Evolutionary conservation across 129 eudicot genomes (phyloP).

Genomic region (Mikania micrantha): DNA sequence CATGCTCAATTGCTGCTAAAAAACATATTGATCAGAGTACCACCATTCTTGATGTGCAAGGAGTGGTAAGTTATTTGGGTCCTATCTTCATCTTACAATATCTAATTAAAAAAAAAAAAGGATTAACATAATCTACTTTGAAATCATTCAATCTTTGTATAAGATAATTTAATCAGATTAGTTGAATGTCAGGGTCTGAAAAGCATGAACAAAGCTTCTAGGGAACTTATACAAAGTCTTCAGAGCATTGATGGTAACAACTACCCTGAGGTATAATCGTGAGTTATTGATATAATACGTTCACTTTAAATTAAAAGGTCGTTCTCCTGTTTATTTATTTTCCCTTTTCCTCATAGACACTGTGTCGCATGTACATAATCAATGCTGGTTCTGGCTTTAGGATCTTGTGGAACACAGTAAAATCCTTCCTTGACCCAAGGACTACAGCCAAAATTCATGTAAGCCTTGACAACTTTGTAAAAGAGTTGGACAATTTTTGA

Average conservation of each 20-base stretch:
- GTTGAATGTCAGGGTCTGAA: slow-evolving; percentile 57
- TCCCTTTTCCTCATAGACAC: slow-evolving; percentile 39
- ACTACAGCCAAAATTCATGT: slow-evolving; percentile 92
- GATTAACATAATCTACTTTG: neutral
- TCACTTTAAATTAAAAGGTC: neutral
- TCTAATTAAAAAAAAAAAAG: neutral
- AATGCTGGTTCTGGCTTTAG: slow-evolving; percentile 96
- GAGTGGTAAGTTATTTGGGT: slow-evolving; percentile 61
- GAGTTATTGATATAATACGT: neutral
- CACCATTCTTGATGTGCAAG: slow-evolving; percentile 94
- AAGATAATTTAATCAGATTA: neutral
- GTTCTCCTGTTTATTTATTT: slow-evolving; percentile 5
- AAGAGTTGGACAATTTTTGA: neutral
- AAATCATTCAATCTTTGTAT: neutral
- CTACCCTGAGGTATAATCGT: slow-evolving; percentile 74
- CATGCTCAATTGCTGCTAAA: slow-evolving; percentile 84
- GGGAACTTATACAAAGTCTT: slow-evolving; percentile 80
- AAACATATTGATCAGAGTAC: slow-evolving; percentile 94
- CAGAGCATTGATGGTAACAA: slow-evolving; percentile 85
- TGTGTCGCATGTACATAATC: slow-evolving; percentile 93
- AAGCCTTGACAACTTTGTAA: slow-evolving; percentile 14
- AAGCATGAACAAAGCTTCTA: slow-evolving; percentile 80
- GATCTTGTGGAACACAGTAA: slow-evolving; percentile 90
- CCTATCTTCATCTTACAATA: neutral
- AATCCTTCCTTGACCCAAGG: slow-evolving; percentile 94